These are phyloP conservation scores for Nakazawaea molendinolei DNA, from an alignment of 805 yeast species.

Conservation along the genomic window DNA sequence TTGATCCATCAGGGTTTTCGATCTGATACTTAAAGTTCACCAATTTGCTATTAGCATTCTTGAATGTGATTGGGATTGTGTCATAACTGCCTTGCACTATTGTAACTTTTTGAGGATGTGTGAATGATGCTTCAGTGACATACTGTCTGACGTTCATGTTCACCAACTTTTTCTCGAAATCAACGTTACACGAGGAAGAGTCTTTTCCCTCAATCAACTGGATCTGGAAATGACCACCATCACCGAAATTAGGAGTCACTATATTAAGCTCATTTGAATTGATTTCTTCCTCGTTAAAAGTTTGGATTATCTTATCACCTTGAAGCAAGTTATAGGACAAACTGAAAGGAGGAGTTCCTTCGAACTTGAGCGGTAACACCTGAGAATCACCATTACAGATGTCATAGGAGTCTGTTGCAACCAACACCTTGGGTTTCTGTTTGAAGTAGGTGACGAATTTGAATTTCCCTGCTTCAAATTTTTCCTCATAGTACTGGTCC, in stretches of 20 bases:
- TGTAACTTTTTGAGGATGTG: conserved; percentile 22
- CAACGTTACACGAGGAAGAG: conserved; percentile 72
- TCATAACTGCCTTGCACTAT: conserved; percentile 59
- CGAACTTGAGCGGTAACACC: conserved; percentile 50
- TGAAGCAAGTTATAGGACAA: conserved; percentile 65
- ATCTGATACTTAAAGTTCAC: conserved; percentile 27
- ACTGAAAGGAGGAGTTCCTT: conserved; percentile 76
- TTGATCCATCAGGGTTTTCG: conserved; percentile 14
- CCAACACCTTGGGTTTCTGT: conserved; percentile 54
- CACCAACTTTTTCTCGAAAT: conserved; percentile 55
- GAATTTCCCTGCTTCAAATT: conserved; percentile 31
- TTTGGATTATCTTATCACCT: conserved; percentile 37
- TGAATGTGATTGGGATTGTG: conserved; percentile 45
- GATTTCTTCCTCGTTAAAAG: conserved; percentile 36
- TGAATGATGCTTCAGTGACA: conserved; percentile 44
- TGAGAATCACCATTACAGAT: conserved; percentile 27
- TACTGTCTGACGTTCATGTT: conserved; percentile 63
- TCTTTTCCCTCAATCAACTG: conserved; percentile 64
- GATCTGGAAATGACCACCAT: conserved; percentile 72
- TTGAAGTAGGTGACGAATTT: conserved; percentile 66
- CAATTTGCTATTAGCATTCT: conserved; percentile 27
- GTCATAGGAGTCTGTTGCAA: conserved; percentile 19
- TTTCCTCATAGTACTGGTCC: conserved; percentile 50
- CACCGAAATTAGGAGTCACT: conserved; percentile 44
- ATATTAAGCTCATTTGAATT: conserved; percentile 31